Evolutionary conservation across 2,329 filamentous ascomycete species (phyloP).

Genomic region (Fusarium oligoseptatum): DNA sequence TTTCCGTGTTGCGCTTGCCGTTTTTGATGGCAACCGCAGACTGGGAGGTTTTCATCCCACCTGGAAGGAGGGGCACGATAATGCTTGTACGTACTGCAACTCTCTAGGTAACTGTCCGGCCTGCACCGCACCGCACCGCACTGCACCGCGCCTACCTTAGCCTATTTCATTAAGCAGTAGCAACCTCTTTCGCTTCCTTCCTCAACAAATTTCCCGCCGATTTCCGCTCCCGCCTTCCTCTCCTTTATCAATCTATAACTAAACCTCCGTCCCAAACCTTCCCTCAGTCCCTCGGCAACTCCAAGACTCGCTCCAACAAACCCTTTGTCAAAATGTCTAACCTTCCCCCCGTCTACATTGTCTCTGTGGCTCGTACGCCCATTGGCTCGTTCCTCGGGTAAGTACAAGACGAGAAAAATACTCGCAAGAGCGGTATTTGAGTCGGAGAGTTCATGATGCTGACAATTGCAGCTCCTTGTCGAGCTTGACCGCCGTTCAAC

Average conservation of each 20-base stretch:
- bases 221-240: slow-evolving; percentile 27
- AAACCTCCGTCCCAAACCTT: slow-evolving; percentile 24
- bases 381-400: slow-evolving; percentile 96
- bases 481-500: slow-evolving; percentile 85
- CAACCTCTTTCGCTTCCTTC: slow-evolving; percentile 4
- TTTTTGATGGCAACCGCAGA: slow-evolving; percentile 30
- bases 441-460: slow-evolving; percentile 27
- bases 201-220: slow-evolving; percentile 42
- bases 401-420: slow-evolving; percentile 23
- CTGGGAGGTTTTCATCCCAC: slow-evolving; percentile 1
- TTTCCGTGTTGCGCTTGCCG: slow-evolving; percentile 25
- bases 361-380: slow-evolving; percentile 90
- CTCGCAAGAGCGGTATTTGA: slow-evolving; percentile 17
- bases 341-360: slow-evolving; percentile 93
- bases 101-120: background rate
- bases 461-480: slow-evolving; percentile 79
- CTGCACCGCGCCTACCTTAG: slow-evolving; percentile 5
- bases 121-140: background rate
- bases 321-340: slow-evolving; percentile 73
- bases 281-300: slow-evolving; percentile 14
- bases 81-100: background rate
- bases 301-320: slow-evolving; percentile 6
- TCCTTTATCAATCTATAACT: slow-evolving; percentile 26
- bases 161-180: slow-evolving; percentile 20
- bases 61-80: slow-evolving; percentile 26